These are phyloP conservation scores for Podospora pseudoanserina DNA, from an alignment of 495 filamentous ascomycete species.

Conservation along the genomic window DNA sequence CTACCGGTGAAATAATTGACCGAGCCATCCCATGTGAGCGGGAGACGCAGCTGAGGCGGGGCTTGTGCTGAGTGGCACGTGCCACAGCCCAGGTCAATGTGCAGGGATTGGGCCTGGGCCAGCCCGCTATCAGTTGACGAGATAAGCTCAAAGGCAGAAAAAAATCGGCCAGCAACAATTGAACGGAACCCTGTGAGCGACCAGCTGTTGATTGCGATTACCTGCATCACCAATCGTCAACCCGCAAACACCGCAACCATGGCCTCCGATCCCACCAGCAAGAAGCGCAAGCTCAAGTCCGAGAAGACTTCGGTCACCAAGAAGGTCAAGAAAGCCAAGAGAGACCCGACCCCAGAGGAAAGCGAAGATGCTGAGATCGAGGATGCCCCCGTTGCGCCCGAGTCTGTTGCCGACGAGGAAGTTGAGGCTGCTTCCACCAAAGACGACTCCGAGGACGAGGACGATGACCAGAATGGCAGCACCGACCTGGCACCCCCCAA, in stretches of 20 bases:
- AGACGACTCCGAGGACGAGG: slow-evolving; percentile 26
- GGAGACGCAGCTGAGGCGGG: too few species aligned
- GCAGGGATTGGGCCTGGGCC: slow-evolving; percentile 4
- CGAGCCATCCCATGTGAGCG: slow-evolving; percentile 7
- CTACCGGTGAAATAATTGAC: slow-evolving; percentile 21
- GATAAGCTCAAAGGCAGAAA: slow-evolving; percentile 17
- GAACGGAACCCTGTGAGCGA: neutral
- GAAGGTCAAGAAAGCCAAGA: slow-evolving; percentile 33
- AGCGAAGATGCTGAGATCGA: slow-evolving; percentile 24
- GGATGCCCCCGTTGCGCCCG: slow-evolving; percentile 14
- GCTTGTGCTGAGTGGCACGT: neutral
- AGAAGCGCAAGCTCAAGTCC: slow-evolving; percentile 46
- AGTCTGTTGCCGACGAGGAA: slow-evolving; percentile 17
- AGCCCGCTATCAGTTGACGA: slow-evolving; percentile 9
- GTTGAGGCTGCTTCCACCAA: slow-evolving; percentile 19
- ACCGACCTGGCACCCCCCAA: slow-evolving; percentile 14
- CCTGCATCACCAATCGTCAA: neutral
- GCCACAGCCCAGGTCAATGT: neutral
- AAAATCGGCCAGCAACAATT: slow-evolving; percentile 13
- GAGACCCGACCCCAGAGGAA: slow-evolving; percentile 22
- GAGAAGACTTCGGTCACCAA: slow-evolving; percentile 21
- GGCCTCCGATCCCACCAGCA: slow-evolving; percentile 40
- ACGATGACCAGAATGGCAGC: slow-evolving; percentile 27
- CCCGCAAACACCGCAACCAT: slow-evolving; percentile 27
- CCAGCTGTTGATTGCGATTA: slow-evolving; percentile 1